Base-by-base conservation (phyloP, 306 rosid species). In the Abrus precatorius region DNA sequence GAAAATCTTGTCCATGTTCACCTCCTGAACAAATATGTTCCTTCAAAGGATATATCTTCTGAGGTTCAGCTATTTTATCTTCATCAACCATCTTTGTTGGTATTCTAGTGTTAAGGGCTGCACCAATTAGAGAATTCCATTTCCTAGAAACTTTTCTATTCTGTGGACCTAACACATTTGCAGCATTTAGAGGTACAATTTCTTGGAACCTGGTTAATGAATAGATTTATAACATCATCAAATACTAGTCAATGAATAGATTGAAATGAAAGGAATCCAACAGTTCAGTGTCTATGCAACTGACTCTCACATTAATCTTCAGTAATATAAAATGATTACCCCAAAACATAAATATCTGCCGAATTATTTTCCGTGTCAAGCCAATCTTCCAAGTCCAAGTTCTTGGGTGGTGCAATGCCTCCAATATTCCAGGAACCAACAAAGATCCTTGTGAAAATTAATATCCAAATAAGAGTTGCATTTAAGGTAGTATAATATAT, bases 341-440 rank as follows among this genome's bases (percentile, higher is more conserved):
- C 98, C 36, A 94, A 27, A 86, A 90, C 96, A 78, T 92, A 92
- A 55, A 94, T 89, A 77, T 92, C 96, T 70, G 89, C 89, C 52
- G 85, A 84, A 11, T 70, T 50, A 40, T 81, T 84, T 54, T 68
- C 43, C 45, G 84, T 81, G 40, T 92, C 90, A 7, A 94, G 78
- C 97, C 92, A 92, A 62, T 84, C 97, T 64, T 85, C 89, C 79
- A 94, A 73, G 57, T 87, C 72, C 86, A 92, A 85, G 80, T 89
- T 86, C 67, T 88, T 77, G 41, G 88, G 89, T 44, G 98, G 97
- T 82, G 86, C 87, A 83, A 88, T 70, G 76, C 97, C 97, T 63
- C 97, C 98, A 52, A 94, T 91, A 80, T 92, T 94, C 97, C 98
- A 94, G 2, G 98, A 89, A 92, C 97, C 87, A 70, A 88, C 93